Conservation (phyloP, 1,284 basidiomycete species). For the Rhodotorula sp. region DNA sequence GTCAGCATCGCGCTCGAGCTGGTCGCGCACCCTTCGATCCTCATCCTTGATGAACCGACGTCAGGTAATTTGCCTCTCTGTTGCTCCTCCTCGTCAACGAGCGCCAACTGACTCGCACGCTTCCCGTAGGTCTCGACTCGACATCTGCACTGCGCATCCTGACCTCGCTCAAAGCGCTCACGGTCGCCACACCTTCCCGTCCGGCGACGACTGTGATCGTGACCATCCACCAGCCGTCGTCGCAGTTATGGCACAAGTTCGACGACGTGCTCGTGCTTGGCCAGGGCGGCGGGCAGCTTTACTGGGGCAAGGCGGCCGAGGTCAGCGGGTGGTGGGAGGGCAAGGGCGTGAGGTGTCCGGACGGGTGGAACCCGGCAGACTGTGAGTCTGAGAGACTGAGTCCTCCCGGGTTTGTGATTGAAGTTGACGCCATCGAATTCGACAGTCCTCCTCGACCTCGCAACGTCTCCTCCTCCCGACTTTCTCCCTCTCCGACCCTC, state of each 20-base stretch:
- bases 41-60: conserved; percentile 68
- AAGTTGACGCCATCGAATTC: no score
- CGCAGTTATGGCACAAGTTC: conserved; percentile 79
- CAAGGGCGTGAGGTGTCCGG: conserved; percentile 57
- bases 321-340: conserved; percentile 65
- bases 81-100: background rate
- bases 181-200: conserved; percentile 49
- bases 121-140: conserved; percentile 69
- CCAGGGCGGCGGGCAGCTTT: conserved; percentile 69
- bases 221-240: conserved; percentile 54
- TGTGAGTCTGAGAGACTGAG: conserved; percentile 57
- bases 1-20: conserved; percentile 67
- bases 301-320: conserved; percentile 71
- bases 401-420: no score
- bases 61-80: conserved; percentile 40
- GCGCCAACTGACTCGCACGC: conserved; percentile 1
- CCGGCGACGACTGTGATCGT: conserved; percentile 68
- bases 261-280: conserved; percentile 76
- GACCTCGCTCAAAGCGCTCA: conserved; percentile 69
- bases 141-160: conserved; percentile 80
- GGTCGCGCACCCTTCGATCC: conserved; percentile 63
- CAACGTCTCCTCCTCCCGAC: conserved; percentile 47
- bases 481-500: background rate
- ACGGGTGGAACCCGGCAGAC: conserved; percentile 86
- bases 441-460: conserved; percentile 75